phyloP scores from a whole-genome alignment of 73 alveolate genomes.

The Paramecium pentaurelia region DNA sequence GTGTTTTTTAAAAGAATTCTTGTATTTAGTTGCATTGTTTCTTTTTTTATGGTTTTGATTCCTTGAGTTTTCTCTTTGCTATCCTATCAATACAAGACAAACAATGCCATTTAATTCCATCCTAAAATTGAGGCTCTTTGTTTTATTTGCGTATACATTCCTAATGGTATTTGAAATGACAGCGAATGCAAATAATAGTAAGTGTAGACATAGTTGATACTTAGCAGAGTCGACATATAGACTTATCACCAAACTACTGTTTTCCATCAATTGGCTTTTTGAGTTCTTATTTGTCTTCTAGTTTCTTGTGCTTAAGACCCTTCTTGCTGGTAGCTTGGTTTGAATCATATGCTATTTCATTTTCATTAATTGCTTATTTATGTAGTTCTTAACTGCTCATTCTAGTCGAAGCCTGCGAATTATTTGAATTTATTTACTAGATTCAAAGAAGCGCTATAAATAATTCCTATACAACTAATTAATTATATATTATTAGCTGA shows the following conservation, averaged over 20 bases:
- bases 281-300: neutral
- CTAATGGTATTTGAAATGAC: constrained; percentile 24
- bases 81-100: neutral
- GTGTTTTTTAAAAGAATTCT: neutral
- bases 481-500: neutral
- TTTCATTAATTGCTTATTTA: neutral
- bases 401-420: neutral
- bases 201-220: neutral
- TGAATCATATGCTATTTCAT: neutral
- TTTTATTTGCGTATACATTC: neutral
- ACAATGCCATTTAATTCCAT: constrained; percentile 16
- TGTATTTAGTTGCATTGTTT: neutral
- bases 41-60: neutral
- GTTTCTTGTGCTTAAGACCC: neutral
- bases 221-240: constrained; percentile 34
- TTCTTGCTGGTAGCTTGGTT: neutral
- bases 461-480: neutral
- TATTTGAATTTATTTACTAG: constrained; percentile 13
- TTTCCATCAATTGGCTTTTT: constrained; percentile 45
- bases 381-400: neutral
- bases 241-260: neutral
- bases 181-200: neutral
- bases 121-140: neutral
- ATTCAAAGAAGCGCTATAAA: neutral
- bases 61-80: neutral